Evolutionary conservation across 2,329 filamentous ascomycete species (phyloP).

Genomic region (Magnaporthiopsis rhizophila): DNA sequence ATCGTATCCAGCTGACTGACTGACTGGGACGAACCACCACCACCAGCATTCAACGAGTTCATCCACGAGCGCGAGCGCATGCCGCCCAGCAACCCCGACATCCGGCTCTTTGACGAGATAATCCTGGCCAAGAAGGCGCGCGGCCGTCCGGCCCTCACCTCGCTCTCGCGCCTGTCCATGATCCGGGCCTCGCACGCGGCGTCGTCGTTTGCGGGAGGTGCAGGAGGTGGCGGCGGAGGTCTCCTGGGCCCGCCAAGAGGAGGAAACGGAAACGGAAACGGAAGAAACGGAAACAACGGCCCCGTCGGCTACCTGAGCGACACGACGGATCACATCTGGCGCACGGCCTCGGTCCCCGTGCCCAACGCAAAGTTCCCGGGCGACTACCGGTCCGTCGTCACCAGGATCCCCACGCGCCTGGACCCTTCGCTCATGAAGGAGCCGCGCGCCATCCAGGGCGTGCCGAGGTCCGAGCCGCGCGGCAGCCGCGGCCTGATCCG

Average conservation of each 20-base stretch:
- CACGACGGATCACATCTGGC: conserved; percentile 72
- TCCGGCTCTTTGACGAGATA: conserved; percentile 77
- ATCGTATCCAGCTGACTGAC: too few species aligned
- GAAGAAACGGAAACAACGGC: too few species aligned
- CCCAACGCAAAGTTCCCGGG: conserved; percentile 55
- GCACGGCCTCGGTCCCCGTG: conserved; percentile 53
- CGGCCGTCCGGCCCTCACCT: conserved; percentile 56
- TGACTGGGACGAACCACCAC: too few species aligned
- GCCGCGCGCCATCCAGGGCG: conserved; percentile 79
- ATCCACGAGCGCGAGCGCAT: conserved; percentile 71
- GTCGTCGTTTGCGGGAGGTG: conserved; percentile 16
- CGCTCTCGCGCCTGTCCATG: conserved; percentile 53
- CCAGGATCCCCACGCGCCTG: conserved; percentile 69
- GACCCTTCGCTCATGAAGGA: conserved; percentile 87
- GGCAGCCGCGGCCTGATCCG: conserved; percentile 40
- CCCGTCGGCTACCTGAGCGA: conserved; percentile 59
- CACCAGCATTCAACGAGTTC: conserved; percentile 74
- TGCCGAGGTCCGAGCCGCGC: conserved; percentile 56
- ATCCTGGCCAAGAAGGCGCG: conserved; percentile 68
- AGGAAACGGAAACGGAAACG: too few species aligned
- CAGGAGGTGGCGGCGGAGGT: too few species aligned
- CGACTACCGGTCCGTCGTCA: conserved; percentile 53
- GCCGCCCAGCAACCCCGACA: conserved; percentile 50
- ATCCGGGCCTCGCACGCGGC: conserved; percentile 49
- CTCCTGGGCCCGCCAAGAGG: conserved; percentile 25